Percentiles rank a stretch among this genome's conserved stretches.
Evolutionary conservation across 139 green algal genomes (phyloP).

Genomic region (Asterochloris erici): DNA sequence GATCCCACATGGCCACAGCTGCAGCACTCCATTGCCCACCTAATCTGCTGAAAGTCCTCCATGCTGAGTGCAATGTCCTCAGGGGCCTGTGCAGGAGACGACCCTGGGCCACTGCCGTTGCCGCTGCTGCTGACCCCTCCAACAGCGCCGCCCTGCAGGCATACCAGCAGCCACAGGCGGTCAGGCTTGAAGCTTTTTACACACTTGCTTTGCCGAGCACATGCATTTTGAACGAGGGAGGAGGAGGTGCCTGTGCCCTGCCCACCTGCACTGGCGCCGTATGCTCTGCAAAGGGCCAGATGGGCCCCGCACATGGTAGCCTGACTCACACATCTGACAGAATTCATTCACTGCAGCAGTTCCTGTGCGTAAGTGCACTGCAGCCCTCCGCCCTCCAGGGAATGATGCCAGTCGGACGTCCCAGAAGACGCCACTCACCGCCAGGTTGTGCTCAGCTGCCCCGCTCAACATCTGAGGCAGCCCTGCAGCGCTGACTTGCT

Average conservation of each 20-base stretch:
- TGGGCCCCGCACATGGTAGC: too few relatives aligned
- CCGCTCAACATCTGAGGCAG: not conserved
- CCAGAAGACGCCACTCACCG: not conserved
- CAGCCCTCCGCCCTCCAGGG: not conserved
- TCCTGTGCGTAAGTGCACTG: not conserved
- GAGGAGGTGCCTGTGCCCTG: too few relatives aligned
- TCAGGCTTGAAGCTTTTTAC: too few relatives aligned
- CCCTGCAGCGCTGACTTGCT: slow-evolving; percentile 41
- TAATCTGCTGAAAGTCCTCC: slow-evolving; percentile 55
- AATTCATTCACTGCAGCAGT: too few relatives aligned
- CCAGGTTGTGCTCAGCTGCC: slow-evolving; percentile 6
- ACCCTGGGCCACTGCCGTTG: not conserved
- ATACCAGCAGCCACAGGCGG: too few relatives aligned
- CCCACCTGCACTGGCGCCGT: too few relatives aligned
- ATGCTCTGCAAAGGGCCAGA: too few relatives aligned
- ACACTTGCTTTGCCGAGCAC: too few relatives aligned
- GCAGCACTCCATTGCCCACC: not conserved
- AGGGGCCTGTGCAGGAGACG: not conserved
- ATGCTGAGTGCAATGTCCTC: slow-evolving; percentile 8
- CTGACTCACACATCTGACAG: too few relatives aligned
- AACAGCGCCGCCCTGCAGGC: too few relatives aligned
- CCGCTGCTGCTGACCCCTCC: not conserved
- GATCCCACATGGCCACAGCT: too few relatives aligned
- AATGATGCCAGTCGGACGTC: not conserved
- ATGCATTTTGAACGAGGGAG: too few relatives aligned